Evolutionary conservation across 2,329 filamentous ascomycete genomes (phyloP).

Genomic region (Scorias spongiosa): DNA sequence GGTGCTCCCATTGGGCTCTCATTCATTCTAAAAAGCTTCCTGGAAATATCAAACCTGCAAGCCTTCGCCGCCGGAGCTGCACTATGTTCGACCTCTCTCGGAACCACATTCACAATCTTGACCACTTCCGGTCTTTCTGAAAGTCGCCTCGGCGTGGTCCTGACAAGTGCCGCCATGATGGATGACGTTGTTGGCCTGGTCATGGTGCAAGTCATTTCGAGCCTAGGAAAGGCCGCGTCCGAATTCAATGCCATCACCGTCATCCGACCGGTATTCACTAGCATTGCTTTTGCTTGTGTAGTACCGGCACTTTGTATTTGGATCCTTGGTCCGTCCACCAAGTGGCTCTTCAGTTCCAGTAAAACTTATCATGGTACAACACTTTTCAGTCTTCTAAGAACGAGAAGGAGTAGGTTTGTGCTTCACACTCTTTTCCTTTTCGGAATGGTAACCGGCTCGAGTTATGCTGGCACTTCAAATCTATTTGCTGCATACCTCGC

Average conservation of each 20-base stretch:
- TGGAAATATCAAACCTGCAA: slow-evolving; percentile 40
- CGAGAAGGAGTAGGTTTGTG: slow-evolving; percentile 25
- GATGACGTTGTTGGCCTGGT: slow-evolving; percentile 67
- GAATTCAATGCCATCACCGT: slow-evolving; percentile 27
- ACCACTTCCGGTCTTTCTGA: slow-evolving; percentile 43
- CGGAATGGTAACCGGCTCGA: slow-evolving; percentile 34
- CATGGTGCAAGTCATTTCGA: slow-evolving; percentile 61
- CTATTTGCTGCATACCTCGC: slow-evolving; percentile 47
- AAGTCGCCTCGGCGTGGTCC: slow-evolving; percentile 44
- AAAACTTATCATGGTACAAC: slow-evolving; percentile 7
- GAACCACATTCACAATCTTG: slow-evolving; percentile 52
- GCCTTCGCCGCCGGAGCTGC: slow-evolving; percentile 60
- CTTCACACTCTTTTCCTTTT: slow-evolving; percentile 38
- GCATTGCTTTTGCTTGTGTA: slow-evolving; percentile 34
- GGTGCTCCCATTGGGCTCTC: slow-evolving; percentile 48
- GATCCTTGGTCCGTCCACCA: background rate
- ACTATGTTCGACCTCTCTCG: slow-evolving; percentile 58
- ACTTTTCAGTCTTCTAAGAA: slow-evolving; percentile 14
- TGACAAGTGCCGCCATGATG: slow-evolving; percentile 63
- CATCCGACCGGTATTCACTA: slow-evolving; percentile 37
- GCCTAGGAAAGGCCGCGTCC: slow-evolving; percentile 34
- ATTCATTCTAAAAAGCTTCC: slow-evolving; percentile 40
- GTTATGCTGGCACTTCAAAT: slow-evolving; percentile 47
- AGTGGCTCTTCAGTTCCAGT: slow-evolving; percentile 20
- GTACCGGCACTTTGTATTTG: slow-evolving; percentile 33